Percentiles rank a stretch among this genome's conserved stretches.
These are phyloP conservation scores for Chlorella sp. DNA, from an alignment of 139 green algal species.

Conservation along the genomic window DNA sequence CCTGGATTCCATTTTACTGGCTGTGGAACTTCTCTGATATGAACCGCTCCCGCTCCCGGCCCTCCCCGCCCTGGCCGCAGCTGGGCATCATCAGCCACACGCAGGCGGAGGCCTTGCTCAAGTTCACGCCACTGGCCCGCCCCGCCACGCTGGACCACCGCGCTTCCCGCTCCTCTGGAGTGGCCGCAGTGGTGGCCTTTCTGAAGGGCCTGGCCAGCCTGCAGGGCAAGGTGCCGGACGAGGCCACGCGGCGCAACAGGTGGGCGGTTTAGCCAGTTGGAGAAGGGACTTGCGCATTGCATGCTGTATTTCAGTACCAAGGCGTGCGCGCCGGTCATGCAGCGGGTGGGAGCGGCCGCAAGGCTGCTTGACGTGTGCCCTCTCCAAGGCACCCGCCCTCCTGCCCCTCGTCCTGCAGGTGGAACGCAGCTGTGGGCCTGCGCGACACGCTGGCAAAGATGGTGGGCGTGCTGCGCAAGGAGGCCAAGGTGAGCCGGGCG, in stretches of 20 bases:
- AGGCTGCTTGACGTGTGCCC: neutral
- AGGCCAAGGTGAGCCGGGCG: slow-evolving; percentile 24
- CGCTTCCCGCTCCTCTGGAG: slow-evolving; percentile 13
- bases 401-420: neutral
- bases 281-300: too few relatives aligned
- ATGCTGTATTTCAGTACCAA: too few relatives aligned
- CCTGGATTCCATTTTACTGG: too few relatives aligned
- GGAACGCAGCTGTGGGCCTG: slow-evolving; percentile 7
- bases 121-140: slow-evolving; percentile 38
- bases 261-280: neutral
- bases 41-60: too few relatives aligned
- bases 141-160: slow-evolving; percentile 41
- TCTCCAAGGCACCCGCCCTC: neutral
- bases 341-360: neutral
- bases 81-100: slow-evolving; percentile 52
- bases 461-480: slow-evolving; percentile 12
- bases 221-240: slow-evolving; percentile 15
- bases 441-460: slow-evolving; percentile 29
- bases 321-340: too few relatives aligned
- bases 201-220: slow-evolving; percentile 40
- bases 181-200: slow-evolving; percentile 33
- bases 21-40: too few relatives aligned
- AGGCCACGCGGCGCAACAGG: slow-evolving; percentile 22
- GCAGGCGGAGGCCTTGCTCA: slow-evolving; percentile 43
- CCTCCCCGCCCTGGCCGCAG: slow-evolving; percentile 38